Conservation (phyloP, 1,284 basidiomycete genomes). For the Meripilus lineatus region DNA sequence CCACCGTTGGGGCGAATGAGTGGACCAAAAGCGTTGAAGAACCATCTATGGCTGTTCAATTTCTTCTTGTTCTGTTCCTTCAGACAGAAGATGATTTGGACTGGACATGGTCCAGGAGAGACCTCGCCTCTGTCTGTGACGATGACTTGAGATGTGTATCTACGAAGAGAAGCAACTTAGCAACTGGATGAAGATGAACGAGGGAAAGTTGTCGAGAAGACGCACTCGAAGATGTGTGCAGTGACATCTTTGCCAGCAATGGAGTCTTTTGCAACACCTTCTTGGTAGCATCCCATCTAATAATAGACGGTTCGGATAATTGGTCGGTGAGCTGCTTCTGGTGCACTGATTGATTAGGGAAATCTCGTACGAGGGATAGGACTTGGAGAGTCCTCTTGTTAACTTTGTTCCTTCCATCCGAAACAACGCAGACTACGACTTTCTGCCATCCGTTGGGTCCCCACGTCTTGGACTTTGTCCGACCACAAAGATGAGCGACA, state of each 20-base stretch:
- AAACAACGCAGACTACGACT: constrained; percentile 89
- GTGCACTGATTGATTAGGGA: constrained; percentile 14
- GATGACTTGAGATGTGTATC: constrained; percentile 76
- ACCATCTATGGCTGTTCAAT: constrained; percentile 91
- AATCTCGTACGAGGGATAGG: constrained; percentile 51
- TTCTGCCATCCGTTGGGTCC: constrained; percentile 94
- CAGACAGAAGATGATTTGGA: constrained; percentile 91
- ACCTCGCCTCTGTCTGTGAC: constrained; percentile 86
- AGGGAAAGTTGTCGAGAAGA: constrained; percentile 5
- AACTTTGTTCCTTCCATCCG: constrained; percentile 87
- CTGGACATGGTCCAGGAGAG: constrained; percentile 74
- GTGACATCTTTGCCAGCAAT: constrained; percentile 90
- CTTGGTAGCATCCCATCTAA: constrained; percentile 94
- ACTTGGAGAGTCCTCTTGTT: constrained; percentile 87
- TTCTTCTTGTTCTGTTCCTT: constrained; percentile 98
- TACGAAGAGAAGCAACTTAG: constrained; percentile 24
- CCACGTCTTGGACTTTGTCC: constrained; percentile 87
- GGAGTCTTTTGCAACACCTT: constrained; percentile 91
- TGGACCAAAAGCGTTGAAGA: constrained; percentile 94
- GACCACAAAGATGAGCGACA: constrained; percentile 77
- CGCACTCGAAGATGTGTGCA: constrained; percentile 89
- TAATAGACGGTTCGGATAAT: constrained; percentile 7
- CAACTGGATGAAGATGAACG: background rate
- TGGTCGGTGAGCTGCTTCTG: background rate
- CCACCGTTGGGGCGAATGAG: constrained; percentile 78